Base-by-base conservation (phyloP, 2,329 filamentous ascomycete species). In the Neoarthrinium moseri region DNA sequence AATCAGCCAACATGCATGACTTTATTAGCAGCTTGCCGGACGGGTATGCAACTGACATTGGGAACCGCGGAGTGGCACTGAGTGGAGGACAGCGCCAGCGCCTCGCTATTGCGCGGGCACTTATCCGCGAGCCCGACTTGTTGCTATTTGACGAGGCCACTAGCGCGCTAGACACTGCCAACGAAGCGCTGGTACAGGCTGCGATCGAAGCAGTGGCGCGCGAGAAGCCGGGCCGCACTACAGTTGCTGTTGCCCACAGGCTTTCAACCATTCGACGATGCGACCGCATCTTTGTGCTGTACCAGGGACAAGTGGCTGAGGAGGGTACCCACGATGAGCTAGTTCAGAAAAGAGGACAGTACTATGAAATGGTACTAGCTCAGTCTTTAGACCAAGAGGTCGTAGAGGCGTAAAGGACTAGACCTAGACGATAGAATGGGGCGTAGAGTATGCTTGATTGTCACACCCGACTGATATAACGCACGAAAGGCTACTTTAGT, bases 221-320 rank as follows among this genome's bases (percentile, higher is more conserved):
- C 4, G 12, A 44, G 4, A 22, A 30, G 8, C 48, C 33, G 5
- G 46, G 49, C 13, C 50, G 53, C 5, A 58, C 53, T 5, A 58
- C 55, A 2, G 53, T 60, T 20, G 53, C 51, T 2, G 56, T 60
- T 15, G 58, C 58, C 7, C 58, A 60, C 21, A 50, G 57, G 1
- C 41, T 60, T 13, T 55, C 54, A 3, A 60, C 58, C 6, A 51
- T 60, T 32, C 57, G 63, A 23, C 58, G 69, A 27, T 65, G 75
- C 22, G 77, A 83, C 58, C 59, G 69, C 3, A 84, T 83, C 24
- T 80, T 76, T 50, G 78, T 83, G 0, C 77, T 84, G 54, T 73
- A 77, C 5, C 62, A 69, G 6, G 74, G 74, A 15, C 66, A 61
- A n/a, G 69, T 83, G 40, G 64, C 78, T 4, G 79, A 82, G 53